phyloP scores from a whole-genome alignment of 139 green algal species.

The Micractinium conductrix region DNA sequence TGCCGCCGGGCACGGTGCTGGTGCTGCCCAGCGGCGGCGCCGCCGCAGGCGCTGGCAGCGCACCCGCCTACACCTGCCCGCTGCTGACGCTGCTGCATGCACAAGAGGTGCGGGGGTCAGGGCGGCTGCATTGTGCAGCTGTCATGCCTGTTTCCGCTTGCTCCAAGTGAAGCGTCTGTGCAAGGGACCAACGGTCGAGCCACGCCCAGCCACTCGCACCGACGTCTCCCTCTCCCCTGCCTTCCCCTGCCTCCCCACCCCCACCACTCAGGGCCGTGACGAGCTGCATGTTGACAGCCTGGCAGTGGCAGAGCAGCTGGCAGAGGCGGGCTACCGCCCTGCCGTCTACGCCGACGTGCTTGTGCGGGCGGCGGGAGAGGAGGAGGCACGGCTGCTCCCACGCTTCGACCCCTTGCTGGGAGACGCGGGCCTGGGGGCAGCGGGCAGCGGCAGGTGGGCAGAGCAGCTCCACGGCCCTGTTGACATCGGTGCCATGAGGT shows the following conservation, averaged over 20 bases:
- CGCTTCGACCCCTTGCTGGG: neutral
- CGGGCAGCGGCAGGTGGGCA: slow-evolving; percentile 11
- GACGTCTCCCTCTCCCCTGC: neutral
- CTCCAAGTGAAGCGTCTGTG: neutral
- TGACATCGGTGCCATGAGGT: neutral
- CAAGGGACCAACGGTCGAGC: neutral
- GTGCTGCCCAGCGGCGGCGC: neutral
- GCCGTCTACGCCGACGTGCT: neutral
- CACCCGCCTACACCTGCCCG: neutral
- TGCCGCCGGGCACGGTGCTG: neutral
- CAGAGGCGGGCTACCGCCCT: neutral
- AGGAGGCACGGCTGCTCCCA: neutral
- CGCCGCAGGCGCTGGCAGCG: neutral
- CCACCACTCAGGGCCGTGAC: neutral
- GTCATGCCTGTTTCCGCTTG: too few species aligned
- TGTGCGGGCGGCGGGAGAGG: neutral
- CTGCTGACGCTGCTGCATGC: neutral
- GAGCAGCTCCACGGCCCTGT: neutral
- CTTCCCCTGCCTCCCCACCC: neutral
- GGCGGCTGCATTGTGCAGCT: too few species aligned
- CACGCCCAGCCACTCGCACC: neutral
- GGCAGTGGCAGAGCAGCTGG: slow-evolving; percentile 9
- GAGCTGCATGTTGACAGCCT: neutral
- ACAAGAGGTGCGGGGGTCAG: too few species aligned
- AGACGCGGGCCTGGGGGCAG: neutral